These are phyloP conservation scores for Apiospora aurea DNA, from an alignment of 2,329 filamentous ascomycete species.

Conservation along the genomic window DNA sequence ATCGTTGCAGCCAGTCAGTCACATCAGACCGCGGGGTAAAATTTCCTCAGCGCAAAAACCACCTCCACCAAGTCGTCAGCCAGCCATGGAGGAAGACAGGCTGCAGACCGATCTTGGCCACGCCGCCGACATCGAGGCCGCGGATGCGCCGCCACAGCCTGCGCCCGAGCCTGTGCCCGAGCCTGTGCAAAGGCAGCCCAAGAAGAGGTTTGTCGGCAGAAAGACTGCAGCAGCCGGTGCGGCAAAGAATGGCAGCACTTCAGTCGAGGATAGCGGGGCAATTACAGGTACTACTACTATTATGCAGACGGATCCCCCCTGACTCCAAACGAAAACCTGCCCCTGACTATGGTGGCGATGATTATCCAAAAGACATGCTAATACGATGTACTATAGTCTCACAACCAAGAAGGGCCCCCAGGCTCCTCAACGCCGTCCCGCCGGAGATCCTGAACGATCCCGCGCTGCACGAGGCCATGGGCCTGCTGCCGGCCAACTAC, in stretches of 20 bases:
- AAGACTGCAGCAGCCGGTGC: slow-evolving; percentile 70
- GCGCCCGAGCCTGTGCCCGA: slow-evolving; percentile 33
- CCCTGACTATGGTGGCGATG: neutral
- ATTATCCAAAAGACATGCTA: neutral
- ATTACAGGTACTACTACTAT: slow-evolving; percentile 66
- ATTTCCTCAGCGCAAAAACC: neutral
- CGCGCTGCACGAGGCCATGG: slow-evolving; percentile 86
- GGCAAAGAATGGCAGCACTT: slow-evolving; percentile 49
- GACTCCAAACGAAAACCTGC: neutral
- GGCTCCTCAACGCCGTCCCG: slow-evolving; percentile 91
- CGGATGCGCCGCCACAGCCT: slow-evolving; percentile 41
- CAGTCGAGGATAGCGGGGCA: slow-evolving; percentile 66
- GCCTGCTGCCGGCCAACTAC: slow-evolving; percentile 92
- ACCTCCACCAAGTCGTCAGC: neutral
- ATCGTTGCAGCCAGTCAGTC: neutral
- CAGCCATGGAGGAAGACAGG: slow-evolving; percentile 77
- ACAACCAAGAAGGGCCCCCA: slow-evolving; percentile 73
- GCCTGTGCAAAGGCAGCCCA: slow-evolving; percentile 70
- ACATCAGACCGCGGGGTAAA: slow-evolving; percentile 19
- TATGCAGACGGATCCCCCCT: neutral
- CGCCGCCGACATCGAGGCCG: slow-evolving; percentile 69
- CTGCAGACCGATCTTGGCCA: slow-evolving; percentile 74
- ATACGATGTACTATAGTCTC: slow-evolving; percentile 59
- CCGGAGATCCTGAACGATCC: slow-evolving; percentile 84
- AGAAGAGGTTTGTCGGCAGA: slow-evolving; percentile 89